phyloP scores from a whole-genome alignment of 768 basidiomycete species.

The Lentinus brumalis region DNA sequence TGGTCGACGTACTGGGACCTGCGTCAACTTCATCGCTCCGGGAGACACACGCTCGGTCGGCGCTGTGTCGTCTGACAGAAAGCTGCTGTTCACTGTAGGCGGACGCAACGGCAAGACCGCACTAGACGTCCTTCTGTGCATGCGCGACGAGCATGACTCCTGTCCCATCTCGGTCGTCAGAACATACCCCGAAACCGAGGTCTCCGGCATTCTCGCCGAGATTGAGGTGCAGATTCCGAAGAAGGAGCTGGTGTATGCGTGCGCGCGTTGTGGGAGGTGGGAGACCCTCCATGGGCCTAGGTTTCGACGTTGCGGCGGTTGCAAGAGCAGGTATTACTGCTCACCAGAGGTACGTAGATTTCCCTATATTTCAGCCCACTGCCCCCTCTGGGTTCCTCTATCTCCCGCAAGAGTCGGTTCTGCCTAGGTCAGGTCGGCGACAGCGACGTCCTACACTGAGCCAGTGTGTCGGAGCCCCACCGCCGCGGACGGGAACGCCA shows the following conservation, averaged over 20 bases:
- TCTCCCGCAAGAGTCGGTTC: too few relatives aligned
- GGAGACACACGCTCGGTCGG: neutral
- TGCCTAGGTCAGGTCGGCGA: too few relatives aligned
- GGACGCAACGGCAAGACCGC: neutral
- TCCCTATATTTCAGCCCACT: too few relatives aligned
- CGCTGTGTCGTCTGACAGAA: neutral
- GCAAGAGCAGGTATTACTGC: constrained; percentile 13
- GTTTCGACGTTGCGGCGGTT: constrained; percentile 1
- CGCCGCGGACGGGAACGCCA: too few relatives aligned
- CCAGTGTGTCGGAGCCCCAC: too few relatives aligned
- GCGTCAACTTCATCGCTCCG: neutral
- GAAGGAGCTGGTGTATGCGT: constrained; percentile 1
- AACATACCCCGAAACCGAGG: neutral
- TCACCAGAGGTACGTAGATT: constrained; percentile 2
- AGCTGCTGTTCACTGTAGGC: neutral
- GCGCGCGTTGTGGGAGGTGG: constrained; percentile 13
- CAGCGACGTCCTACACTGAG: too few relatives aligned
- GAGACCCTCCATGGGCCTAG: neutral
- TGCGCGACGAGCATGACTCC: neutral
- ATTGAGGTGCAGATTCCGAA: constrained; percentile 2
- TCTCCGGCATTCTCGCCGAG: neutral
- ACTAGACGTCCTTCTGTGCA: neutral
- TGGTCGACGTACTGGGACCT: neutral
- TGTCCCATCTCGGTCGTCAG: neutral
- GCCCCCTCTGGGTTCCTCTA: too few relatives aligned